Evolutionary conservation across 768 basidiomycete species (phyloP), one percentile per base, ranked within the genome.

Genomic region (Trametes maxima): DNA sequence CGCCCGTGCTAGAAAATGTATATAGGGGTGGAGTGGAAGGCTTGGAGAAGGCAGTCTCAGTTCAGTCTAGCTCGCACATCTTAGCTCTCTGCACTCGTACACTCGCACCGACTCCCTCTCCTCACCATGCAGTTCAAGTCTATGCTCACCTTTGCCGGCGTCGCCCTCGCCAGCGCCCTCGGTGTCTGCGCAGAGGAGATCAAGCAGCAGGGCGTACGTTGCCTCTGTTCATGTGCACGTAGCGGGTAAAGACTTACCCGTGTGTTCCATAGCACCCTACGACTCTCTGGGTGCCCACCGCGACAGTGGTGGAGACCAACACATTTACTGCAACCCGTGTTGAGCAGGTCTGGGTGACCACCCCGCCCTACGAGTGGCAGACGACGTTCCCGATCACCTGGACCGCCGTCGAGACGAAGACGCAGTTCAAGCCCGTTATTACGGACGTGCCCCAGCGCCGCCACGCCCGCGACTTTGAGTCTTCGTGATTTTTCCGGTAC

Each of bases 371-470:
- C 44, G 57, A 55, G 48, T 59, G 54, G 53, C 36, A 48, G 42
- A 64, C 62, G 36, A 64, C 62, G 24, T 64, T 39, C 62, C 62
- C 62, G 11, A 59, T 59, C 47, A 59, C 57, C 17, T 64, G 46
- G 47, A 59, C 57, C 1, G 62, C 57, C 40, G 47, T 46, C n/a
- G 19, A 64, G 53, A 64, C 62, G 16, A 25, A n/a, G 44, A 64
- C 62, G n/a, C 40, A 55, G 47, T 64, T 37, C 49, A 37, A 19
- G 52, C 47, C 62, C 13, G 25, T 64, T 19, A 57, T 64, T 10
- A 59, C 62, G 3, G 49, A 8, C 25, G 57, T 46, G 16, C 53
- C 54, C 3, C 47, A 50, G 5, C 62, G 57, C 36, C 52, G 57
- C 57, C 62, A 63, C 39, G 49, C 57, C 35, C 62, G 62, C 57